phyloP scores from a whole-genome alignment of 1,139 yeast species.

The Candida frijolesensis region DNA sequence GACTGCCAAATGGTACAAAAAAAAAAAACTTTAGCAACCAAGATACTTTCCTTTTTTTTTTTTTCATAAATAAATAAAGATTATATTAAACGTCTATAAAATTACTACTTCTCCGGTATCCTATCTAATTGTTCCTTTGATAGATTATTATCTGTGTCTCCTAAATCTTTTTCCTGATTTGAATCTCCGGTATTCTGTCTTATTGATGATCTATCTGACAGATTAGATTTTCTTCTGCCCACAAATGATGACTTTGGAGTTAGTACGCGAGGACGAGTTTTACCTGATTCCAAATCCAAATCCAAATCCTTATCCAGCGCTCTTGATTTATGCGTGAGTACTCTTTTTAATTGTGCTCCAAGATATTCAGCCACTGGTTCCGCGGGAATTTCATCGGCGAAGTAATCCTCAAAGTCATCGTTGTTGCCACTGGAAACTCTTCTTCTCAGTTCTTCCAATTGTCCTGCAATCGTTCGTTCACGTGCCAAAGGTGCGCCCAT shows the following conservation, averaged over 20 bases:
- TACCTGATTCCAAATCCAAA: constrained; percentile 10
- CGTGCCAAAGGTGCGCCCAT: constrained; percentile 65
- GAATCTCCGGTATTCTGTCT: background rate
- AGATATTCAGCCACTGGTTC: constrained; percentile 28
- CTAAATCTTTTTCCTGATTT: constrained; percentile 3
- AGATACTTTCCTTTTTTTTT: no score
- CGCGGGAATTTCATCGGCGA: constrained; percentile 12
- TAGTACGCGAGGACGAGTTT: background rate
- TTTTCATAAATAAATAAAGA: background rate
- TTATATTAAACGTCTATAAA: background rate
- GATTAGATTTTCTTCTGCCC: background rate
- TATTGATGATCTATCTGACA: background rate
- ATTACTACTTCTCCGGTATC: constrained; percentile 1
- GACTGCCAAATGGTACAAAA: no score
- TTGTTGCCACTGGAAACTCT: background rate
- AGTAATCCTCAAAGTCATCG: constrained; percentile 3
- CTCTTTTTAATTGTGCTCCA: constrained; percentile 30
- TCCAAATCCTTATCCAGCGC: constrained; percentile 6
- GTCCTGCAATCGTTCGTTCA: constrained; percentile 60
- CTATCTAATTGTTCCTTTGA: constrained; percentile 3
- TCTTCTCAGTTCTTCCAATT: constrained; percentile 2
- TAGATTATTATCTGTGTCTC: background rate
- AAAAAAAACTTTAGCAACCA: no score
- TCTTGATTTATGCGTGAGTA: constrained; percentile 13
- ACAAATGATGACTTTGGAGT: constrained; percentile 3